Conservation (phyloP, 257 asterid species). For the Solanum infundibuliforme region DNA sequence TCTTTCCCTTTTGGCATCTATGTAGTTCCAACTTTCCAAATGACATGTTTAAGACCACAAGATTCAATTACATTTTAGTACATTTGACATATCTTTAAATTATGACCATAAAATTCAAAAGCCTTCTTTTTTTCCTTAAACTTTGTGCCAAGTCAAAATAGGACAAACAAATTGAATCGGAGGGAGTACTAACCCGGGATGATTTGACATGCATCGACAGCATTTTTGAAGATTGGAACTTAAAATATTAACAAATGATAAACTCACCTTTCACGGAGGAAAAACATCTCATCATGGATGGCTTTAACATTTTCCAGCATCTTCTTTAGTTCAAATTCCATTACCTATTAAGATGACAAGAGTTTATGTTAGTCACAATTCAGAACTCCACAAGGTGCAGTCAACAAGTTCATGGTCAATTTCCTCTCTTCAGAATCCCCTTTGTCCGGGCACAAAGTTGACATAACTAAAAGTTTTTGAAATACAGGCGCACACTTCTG, state of each 20-base stretch:
- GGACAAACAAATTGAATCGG: neutral
- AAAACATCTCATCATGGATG: constrained; percentile 78
- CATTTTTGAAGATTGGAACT: neutral
- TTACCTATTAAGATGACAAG: constrained; percentile 22
- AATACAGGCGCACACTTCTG: neutral
- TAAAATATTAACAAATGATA: neutral
- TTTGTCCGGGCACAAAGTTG: neutral
- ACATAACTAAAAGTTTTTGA: neutral
- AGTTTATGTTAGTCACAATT: neutral
- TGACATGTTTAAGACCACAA: neutral
- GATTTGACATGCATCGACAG: neutral
- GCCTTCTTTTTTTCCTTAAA: neutral
- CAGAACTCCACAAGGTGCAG: neutral
- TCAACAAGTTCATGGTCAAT: neutral
- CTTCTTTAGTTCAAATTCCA: constrained; percentile 75
- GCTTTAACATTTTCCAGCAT: constrained; percentile 55
- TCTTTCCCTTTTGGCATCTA: neutral
- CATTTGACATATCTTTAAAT: neutral
- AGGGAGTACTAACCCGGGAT: neutral
- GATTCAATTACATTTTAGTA: neutral
- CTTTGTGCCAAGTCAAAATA: neutral
- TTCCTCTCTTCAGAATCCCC: neutral
- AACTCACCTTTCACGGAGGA: constrained; percentile 66
- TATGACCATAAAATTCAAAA: neutral
- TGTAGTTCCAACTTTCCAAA: neutral